A percentile compares a stretch with the other conserved stretches of the same genome.
phyloP scores from a whole-genome alignment of 305 asterid species.

The Solanum hybrid region DNA sequence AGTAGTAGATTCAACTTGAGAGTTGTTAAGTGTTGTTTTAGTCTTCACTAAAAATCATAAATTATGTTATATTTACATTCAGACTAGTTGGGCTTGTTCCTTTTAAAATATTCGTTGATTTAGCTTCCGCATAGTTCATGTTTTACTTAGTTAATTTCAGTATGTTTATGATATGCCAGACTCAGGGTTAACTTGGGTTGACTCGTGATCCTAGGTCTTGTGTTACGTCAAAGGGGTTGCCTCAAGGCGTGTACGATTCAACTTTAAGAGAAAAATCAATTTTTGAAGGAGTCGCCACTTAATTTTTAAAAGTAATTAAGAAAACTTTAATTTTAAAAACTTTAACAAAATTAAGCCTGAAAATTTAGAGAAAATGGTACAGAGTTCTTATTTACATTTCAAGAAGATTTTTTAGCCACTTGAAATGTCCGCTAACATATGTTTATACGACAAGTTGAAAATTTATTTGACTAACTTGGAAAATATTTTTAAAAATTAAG shows the following conservation, averaged over 20 bases:
- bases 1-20: background rate
- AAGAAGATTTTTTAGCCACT: too few relatives aligned
- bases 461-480: too few relatives aligned
- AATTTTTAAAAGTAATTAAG: too few relatives aligned
- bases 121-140: background rate
- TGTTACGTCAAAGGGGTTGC: background rate
- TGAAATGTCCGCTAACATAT: too few relatives aligned
- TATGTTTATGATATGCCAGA: background rate
- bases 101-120: background rate
- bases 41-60: background rate
- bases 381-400: too few relatives aligned
- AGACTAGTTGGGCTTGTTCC: background rate
- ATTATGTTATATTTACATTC: background rate
- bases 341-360: too few relatives aligned
- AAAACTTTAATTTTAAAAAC: too few relatives aligned
- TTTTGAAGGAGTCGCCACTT: background rate
- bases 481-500: too few relatives aligned
- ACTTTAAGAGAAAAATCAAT: background rate
- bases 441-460: too few relatives aligned
- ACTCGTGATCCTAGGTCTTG: background rate
- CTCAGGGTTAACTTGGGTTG: background rate
- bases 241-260: too few relatives aligned
- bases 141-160: background rate
- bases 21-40: background rate
- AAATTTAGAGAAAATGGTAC: too few relatives aligned